Evolutionary conservation across 2,329 filamentous ascomycete genomes (phyloP), one percentile per base, ranked within the genome.

Genomic region (Colletotrichum lentis): DNA sequence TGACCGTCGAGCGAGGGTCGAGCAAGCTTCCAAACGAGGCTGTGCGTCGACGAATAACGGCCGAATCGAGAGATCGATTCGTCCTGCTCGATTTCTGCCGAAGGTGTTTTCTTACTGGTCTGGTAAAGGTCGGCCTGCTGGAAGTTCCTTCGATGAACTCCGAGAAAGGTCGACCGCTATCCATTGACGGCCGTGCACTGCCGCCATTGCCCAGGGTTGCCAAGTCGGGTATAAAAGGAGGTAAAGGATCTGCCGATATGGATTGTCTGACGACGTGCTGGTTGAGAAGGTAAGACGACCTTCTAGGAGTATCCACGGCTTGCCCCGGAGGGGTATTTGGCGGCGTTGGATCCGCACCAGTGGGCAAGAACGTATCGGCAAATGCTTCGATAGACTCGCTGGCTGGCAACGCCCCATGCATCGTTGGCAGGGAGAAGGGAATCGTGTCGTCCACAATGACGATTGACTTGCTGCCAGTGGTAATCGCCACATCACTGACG

Each of bases 391-490:
- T 77, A 2, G 86, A 86, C 12, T 79, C 77, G 62, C 80, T 83
- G 3, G 77, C 78, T 2, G 78, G 76, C 8, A 85, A 74, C 41
- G 81, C 81, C 10, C 83, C 85, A 10, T 84, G 82, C 84, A 88
- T 86, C 11, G 80, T 72, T 0, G 83, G 78, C n/a, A 84, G 76
- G 10, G 86, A 80, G 5, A 81, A 79, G 0, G 83, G 80, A 18
- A 84, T 72, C 0, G 89, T 90, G 39, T 88, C 88, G 67, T 96
- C 92, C 43, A 97, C 88, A 74, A 97, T 96, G 63, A 97, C 85
- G 71, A 97, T 96, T 0, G 93, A 97, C 75, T 94, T 91, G 82
- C 93, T 97, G n/a, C 93, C 92, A 12, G 85, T 84, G 0, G 93
- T 96, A 52, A 95, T 86, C 6, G 79, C 86, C 72, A 82, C 81